phyloP scores from a whole-genome alignment of 108 stramenopile species.

The Ochromonas danica region DNA sequence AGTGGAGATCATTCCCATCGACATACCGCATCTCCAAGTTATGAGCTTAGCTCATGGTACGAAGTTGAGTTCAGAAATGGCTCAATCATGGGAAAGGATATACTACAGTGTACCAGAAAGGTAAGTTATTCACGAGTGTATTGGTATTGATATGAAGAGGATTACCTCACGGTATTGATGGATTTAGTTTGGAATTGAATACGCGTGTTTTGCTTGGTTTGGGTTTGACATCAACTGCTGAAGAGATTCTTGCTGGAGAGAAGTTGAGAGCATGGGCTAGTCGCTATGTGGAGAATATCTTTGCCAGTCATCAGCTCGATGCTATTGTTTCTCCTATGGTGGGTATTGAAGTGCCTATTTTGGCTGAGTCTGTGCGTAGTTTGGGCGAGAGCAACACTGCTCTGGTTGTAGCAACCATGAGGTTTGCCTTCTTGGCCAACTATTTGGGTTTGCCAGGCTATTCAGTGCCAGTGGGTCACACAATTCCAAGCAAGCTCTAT shows the following conservation, averaged over 20 bases:
- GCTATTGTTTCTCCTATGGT: conserved; percentile 40
- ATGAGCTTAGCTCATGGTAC: conserved; percentile 59
- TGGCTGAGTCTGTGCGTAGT: conserved; percentile 2
- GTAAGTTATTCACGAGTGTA: too few species aligned
- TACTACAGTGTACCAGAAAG: too few species aligned
- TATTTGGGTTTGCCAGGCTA: conserved; percentile 45
- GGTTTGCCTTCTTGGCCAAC: conserved; percentile 41
- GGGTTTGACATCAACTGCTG: conserved; percentile 48
- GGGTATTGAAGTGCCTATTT: conserved; percentile 25
- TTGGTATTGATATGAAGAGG: neutral
- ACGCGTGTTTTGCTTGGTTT: conserved; percentile 55
- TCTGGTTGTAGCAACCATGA: conserved; percentile 33
- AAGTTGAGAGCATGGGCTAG: conserved; percentile 54
- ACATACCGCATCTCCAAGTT: conserved; percentile 55
- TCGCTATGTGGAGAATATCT: conserved; percentile 37
- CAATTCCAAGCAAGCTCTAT: neutral
- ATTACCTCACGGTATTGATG: neutral
- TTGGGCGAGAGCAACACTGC: conserved; percentile 46
- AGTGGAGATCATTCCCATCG: conserved; percentile 56
- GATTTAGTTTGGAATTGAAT: conserved; percentile 45
- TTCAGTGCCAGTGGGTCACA: conserved; percentile 38
- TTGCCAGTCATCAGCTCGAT: conserved; percentile 29
- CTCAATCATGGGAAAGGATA: conserved; percentile 40
- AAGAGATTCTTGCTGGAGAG: conserved; percentile 58
- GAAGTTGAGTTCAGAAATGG: conserved; percentile 61